Conservation (phyloP, 768 basidiomycete species). For the Phylloporus arenicola region DNA sequence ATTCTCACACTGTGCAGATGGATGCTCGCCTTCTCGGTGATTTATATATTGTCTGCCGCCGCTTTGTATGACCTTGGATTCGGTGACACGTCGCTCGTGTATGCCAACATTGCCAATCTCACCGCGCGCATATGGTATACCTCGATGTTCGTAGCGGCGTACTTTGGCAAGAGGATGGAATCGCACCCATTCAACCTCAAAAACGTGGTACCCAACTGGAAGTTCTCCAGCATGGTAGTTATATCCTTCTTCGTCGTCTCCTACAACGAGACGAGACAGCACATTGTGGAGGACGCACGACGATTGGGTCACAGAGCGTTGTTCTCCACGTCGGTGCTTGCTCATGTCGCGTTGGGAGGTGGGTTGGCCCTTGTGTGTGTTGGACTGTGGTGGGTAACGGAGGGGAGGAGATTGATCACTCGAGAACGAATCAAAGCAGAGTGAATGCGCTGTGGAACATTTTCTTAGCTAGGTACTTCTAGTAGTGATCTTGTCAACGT, state of each 20-base stretch:
- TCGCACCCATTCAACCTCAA: constrained; percentile 11
- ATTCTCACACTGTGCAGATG: constrained; percentile 37
- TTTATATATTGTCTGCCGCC: constrained; percentile 57
- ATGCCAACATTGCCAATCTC: constrained; percentile 70
- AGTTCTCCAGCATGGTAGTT: constrained; percentile 17
- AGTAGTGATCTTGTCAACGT: too few species aligned
- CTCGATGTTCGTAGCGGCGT: constrained; percentile 42
- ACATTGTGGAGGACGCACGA: constrained; percentile 11
- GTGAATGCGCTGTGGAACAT: constrained; percentile 3
- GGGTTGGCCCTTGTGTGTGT: constrained; percentile 23
- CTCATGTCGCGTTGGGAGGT: constrained; percentile 24
- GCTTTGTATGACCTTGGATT: constrained; percentile 41
- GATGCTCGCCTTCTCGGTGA: constrained; percentile 72
- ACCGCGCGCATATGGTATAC: constrained; percentile 59
- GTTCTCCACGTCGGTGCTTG: constrained; percentile 17
- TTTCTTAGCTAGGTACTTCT: background rate
- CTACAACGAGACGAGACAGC: constrained; percentile 12
- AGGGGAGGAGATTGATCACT: constrained; percentile 20
- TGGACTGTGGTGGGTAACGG: constrained; percentile 28
- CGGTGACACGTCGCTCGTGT: constrained; percentile 69
- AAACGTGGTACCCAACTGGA: constrained; percentile 23
- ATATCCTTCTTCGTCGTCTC: constrained; percentile 24
- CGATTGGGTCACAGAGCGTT: constrained; percentile 16
- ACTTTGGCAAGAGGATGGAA: constrained; percentile 34
- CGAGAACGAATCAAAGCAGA: constrained; percentile 19